Base-by-base conservation (phyloP, 2,329 filamentous ascomycete genomes). In the Diplodia sapinea region DNA sequence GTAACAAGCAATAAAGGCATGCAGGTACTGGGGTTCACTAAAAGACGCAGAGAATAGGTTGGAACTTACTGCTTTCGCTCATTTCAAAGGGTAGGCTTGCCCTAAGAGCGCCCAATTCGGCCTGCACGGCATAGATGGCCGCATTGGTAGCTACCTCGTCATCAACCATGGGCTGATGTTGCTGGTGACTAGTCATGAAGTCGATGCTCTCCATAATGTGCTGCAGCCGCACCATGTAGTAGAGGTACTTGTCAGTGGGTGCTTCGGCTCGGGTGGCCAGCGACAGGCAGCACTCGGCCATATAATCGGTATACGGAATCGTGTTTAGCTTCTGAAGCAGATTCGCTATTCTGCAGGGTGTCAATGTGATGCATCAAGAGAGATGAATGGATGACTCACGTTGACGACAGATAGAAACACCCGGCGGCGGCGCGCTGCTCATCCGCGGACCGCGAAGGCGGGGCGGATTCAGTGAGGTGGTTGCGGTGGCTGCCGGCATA, bases 291-390 rank as follows among this genome's bases (percentile, higher is more conserved):
- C 75, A 79, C 12, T 77, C 73, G 63, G 80, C 78, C 13, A 81
- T 74, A 54, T 74, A 77, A 8, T 70, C 68, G 0, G 75, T 73
- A 62, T 75, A 76, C 5, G 74, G 73, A 54, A 80, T 79, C 2
- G 73, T 76, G 51, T 76, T 77, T 59, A 76, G 73, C 70, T 81
- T 81, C 65, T 81, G 78, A 2, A 79, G 69, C 13, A 79, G 69
- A 54, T 76, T 73, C 6, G 79, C 75, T 29, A 79, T 74, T 13
- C 78, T 81, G 61, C 5, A 43, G 51, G 38, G 9, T 12, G 56
- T 74, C 38, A 74, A 72, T 72, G 17, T 47, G 17, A n/a, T 47
- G 9, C 13, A 5, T 5, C 11, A 11, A 12, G 11, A 36, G 17
- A 5, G 11, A 9, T 20, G n/a, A 20, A 9, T 20, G 17, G 17